These are phyloP conservation scores for Aspergillus unguis DNA, from an alignment of 2,329 filamentous ascomycete genomes.

Conservation along the genomic window DNA sequence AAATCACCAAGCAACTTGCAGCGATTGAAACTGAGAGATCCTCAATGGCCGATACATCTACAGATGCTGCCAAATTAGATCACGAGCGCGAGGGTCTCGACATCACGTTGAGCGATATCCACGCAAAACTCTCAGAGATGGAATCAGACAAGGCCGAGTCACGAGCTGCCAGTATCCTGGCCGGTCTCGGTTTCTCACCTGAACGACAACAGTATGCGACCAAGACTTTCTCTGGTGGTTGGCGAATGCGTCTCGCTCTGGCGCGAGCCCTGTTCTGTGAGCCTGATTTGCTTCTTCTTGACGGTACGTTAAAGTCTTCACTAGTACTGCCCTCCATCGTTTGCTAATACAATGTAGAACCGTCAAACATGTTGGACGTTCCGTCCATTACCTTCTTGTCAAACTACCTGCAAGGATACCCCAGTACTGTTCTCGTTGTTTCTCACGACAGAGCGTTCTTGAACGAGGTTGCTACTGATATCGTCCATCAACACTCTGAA, in stretches of 20 bases:
- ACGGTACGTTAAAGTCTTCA: constrained; percentile 48
- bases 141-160: constrained; percentile 98
- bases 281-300: constrained; percentile 88
- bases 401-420: constrained; percentile 90
- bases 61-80: constrained; percentile 81
- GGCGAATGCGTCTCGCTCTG: constrained; percentile 95
- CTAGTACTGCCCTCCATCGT: constrained; percentile 16
- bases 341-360: constrained; percentile 55
- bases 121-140: constrained; percentile 93
- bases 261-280: constrained; percentile 97
- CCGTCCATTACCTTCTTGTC: constrained; percentile 98
- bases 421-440: constrained; percentile 91
- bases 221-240: constrained; percentile 98
- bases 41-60: constrained; percentile 84
- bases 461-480: constrained; percentile 98
- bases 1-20: constrained; percentile 73
- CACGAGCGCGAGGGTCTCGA: constrained; percentile 86
- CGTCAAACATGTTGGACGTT: constrained; percentile 99
- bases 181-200: constrained; percentile 91
- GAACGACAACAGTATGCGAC: constrained; percentile 91
- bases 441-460: constrained; percentile 99
- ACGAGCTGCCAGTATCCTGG: constrained; percentile 89
- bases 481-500: constrained; percentile 96
- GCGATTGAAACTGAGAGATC: constrained; percentile 74
- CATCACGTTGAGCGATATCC: constrained; percentile 84